Evolutionary conservation across 78 protist species (phyloP), one percentile per base, ranked within the genome.

Genomic region (Polysphondylium violaceum): DNA sequence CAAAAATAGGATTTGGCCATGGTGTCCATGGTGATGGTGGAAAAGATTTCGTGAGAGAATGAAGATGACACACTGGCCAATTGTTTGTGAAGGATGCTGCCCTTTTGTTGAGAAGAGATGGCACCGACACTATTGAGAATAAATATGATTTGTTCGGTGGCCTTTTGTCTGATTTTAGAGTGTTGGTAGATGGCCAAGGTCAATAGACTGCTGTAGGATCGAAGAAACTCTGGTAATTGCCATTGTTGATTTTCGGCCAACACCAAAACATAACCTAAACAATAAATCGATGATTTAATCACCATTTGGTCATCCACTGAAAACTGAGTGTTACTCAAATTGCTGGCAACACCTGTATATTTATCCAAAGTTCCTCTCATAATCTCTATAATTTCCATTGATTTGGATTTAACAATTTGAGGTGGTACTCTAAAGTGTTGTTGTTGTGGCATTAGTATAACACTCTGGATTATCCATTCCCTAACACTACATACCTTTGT

Each of bases 41-140:
- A 0, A n/a, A 81, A 81, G 12, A 67, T 27, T 4, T 68, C 74
- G 14, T 31, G 68, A 25, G 68, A 81, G 41, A 81, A 81, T 35
- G 29, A 23, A 17, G 63, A 36, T 16, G 78, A 31, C 0, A 81
- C 38, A 16, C n/a, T 55, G 21, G 78, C 67, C 12, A 81, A 55
- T 11, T 23, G 33, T n/a, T 51, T 64, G 33, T 25, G n/a, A 14
- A 81, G 27, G 3, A 29, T 55, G n/a, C 58, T 61, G 29, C 89
- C 77, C 17, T n/a, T 47, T 51, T 50, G 56, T n/a, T n/a, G n/a
- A n/a, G n/a, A n/a, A 1, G 25, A 23, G 33, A 41, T 35, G n/a
- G 69, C 89, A 40, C 89, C 89, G 43, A 68, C 23, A 55, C 71
- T 55, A 58, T 81, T 81, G 21, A 81, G 29, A 23, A 81, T 36